Evolutionary conservation across 495 filamentous ascomycete genomes (phyloP).

Genomic region (Penicillium silybi): DNA sequence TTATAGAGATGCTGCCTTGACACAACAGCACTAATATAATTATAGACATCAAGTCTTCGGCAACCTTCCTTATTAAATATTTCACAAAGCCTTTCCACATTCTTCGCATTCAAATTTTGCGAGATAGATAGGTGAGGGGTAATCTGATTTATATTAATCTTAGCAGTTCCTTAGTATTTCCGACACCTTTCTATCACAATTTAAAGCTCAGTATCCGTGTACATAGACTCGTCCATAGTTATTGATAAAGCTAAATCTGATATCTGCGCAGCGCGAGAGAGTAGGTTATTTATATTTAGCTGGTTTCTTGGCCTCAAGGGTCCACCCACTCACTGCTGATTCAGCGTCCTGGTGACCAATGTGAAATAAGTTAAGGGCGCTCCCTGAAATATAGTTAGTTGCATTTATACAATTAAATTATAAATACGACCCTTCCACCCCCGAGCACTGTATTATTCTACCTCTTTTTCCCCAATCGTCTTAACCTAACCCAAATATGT

Average conservation of each 20-base stretch:
- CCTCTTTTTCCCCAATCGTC: background rate
- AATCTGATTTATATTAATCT: slow-evolving; percentile 19
- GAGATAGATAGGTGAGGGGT: slow-evolving; percentile 5
- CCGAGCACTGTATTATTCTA: background rate
- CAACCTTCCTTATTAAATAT: slow-evolving; percentile 26
- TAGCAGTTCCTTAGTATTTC: slow-evolving; percentile 17
- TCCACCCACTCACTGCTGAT: background rate
- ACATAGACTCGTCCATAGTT: slow-evolving; percentile 7
- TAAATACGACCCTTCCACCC: background rate
- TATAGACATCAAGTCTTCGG: slow-evolving; percentile 16
- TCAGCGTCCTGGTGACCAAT: slow-evolving; percentile 3
- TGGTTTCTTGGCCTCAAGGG: background rate
- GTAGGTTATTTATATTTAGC: background rate
- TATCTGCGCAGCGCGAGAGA: no score
- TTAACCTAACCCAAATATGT: slow-evolving; percentile 1
- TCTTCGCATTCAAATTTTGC: slow-evolving; percentile 11
- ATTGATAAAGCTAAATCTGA: background rate
- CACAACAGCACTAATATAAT: slow-evolving; percentile 25
- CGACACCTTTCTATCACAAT: slow-evolving; percentile 1
- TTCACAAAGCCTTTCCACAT: slow-evolving; percentile 20
- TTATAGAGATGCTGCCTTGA: slow-evolving; percentile 14
- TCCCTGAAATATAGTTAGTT: background rate
- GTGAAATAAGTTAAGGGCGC: background rate
- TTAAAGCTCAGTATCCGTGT: slow-evolving; percentile 1
- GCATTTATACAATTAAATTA: background rate